Conservation (phyloP, 1,139 yeast genomes). For the Pichia sp. region DNA sequence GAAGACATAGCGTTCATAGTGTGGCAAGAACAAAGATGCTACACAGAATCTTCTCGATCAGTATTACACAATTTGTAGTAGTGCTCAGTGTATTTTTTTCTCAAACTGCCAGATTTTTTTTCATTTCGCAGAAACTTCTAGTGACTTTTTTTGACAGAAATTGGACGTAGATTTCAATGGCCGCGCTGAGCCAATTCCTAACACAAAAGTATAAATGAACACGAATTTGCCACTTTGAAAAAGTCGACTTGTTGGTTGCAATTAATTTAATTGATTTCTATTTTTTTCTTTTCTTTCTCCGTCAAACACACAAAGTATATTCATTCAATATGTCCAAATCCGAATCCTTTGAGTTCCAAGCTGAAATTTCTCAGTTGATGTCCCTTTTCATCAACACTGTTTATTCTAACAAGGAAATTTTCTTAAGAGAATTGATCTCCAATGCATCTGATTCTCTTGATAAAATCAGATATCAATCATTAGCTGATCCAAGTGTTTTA, state of each 20-base stretch:
- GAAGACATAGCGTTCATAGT: no score
- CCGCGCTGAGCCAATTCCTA: no score
- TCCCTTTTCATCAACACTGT: constrained; percentile 99
- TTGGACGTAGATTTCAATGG: no score
- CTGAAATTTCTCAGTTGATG: constrained; percentile 99
- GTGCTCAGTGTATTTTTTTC: no score
- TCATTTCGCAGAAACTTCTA: no score
- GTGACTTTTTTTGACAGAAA: no score
- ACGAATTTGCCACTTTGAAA: no score
- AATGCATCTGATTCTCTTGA: constrained; percentile 96
- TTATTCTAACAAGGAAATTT: constrained; percentile 98
- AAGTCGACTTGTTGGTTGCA: background rate
- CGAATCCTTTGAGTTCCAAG: constrained; percentile 95
- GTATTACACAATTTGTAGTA: no score
- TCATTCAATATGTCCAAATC: constrained; percentile 40
- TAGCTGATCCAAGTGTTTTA: constrained; percentile 84
- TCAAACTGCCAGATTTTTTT: no score
- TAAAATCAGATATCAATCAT: constrained; percentile 95
- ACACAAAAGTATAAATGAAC: no score
- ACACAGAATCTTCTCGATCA: no score
- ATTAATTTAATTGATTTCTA: background rate
- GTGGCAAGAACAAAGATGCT: no score
- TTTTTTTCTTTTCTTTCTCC: background rate
- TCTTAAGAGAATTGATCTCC: constrained; percentile 97
- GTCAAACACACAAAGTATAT: background rate